phyloP scores from a whole-genome alignment of 306 rosid genomes.

The Cucurbita maxima region DNA sequence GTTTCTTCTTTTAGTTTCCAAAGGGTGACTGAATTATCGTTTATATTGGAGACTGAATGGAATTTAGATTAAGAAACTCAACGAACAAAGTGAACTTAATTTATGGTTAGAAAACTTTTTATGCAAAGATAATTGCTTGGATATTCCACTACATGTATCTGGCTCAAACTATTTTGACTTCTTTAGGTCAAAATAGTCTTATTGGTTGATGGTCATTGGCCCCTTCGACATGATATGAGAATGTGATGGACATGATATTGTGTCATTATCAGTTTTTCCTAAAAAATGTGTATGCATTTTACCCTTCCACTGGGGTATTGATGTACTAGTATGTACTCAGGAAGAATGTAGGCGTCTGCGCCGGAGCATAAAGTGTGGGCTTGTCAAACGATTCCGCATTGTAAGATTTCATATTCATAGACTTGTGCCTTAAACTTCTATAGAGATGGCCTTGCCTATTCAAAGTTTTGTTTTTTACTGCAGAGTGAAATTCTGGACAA shows the following conservation, averaged over 20 bases:
- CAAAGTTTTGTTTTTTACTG: constrained; percentile 17
- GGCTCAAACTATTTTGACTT: background rate
- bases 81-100: background rate
- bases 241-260: background rate
- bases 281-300: background rate
- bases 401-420: constrained; percentile 32
- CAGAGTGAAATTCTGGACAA: constrained; percentile 70
- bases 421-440: background rate
- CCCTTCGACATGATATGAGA: background rate
- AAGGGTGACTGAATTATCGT: background rate
- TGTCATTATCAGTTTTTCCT: background rate
- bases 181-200: background rate
- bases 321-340: constrained; percentile 30
- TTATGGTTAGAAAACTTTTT: background rate
- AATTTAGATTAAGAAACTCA: background rate
- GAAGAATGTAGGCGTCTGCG: constrained; percentile 77
- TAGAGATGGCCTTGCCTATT: constrained; percentile 4
- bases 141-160: background rate
- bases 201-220: background rate
- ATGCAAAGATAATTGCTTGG: background rate
- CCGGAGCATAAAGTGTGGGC: constrained; percentile 65
- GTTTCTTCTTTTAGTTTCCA: background rate
- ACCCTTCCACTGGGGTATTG: background rate
- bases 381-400: constrained; percentile 60
- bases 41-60: background rate